These are phyloP conservation scores for Sclerotiophoma versabilis DNA, from an alignment of 2,329 filamentous ascomycete genomes.

Conservation along the genomic window DNA sequence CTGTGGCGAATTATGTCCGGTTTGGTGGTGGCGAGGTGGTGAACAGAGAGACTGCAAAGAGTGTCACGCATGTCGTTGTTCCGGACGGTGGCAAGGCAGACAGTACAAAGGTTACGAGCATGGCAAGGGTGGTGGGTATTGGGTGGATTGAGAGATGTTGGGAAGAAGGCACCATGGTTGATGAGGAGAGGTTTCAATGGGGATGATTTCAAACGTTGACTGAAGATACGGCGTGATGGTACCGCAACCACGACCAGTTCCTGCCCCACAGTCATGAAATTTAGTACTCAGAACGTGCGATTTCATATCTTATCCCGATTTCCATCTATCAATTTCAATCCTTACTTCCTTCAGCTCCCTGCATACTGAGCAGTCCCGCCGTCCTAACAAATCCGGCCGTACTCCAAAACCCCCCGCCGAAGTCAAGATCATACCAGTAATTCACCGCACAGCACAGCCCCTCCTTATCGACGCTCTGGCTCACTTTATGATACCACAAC, in stretches of 20 bases:
- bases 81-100: conserved; percentile 54
- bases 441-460: conserved; percentile 81
- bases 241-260: background rate
- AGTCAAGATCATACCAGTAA: conserved; percentile 88
- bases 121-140: conserved; percentile 73
- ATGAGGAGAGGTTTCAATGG: conserved; percentile 64
- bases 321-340: background rate
- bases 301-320: background rate
- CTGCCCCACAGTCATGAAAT: background rate
- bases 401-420: conserved; percentile 72
- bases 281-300: background rate
- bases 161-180: conserved; percentile 77
- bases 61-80: conserved; percentile 77
- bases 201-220: conserved; percentile 23
- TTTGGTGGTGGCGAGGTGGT: conserved; percentile 73
- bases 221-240: background rate
- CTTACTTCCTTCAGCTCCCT: background rate
- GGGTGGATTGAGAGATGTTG: conserved; percentile 84
- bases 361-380: conserved; percentile 34
- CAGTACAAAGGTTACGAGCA: conserved; percentile 42
- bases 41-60: conserved; percentile 58
- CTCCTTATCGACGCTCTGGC: conserved; percentile 71
- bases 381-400: conserved; percentile 60
- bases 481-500: conserved; percentile 84
- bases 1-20: conserved; percentile 64